Conservation (phyloP, 768 basidiomycete species). For the Leccinellum luteum region DNA sequence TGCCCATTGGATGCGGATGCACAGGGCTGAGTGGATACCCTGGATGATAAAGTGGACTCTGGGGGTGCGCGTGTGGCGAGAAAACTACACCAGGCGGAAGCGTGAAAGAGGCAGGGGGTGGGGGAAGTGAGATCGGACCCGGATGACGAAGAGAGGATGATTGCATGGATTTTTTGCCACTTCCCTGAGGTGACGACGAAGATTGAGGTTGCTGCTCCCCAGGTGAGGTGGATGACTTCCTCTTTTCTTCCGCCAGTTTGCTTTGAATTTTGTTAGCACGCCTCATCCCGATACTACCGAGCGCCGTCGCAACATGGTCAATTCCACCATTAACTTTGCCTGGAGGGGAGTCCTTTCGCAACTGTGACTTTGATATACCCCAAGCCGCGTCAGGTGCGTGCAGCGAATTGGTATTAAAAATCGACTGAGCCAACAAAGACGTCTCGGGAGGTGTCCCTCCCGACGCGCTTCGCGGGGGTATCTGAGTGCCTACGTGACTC, state of each 20-base stretch:
- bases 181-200: constrained; percentile 9
- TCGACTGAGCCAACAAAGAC: constrained; percentile 14
- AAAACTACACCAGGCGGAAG: constrained; percentile 38
- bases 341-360: constrained; percentile 8
- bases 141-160: constrained; percentile 53
- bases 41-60: constrained; percentile 41
- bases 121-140: constrained; percentile 68
- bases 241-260: constrained; percentile 26
- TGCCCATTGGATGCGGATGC: constrained; percentile 27
- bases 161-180: constrained; percentile 17
- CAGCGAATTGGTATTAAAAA: constrained; percentile 10
- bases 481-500: background rate
- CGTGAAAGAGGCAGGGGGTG: constrained; percentile 49
- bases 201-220: constrained; percentile 18
- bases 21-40: constrained; percentile 31
- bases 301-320: constrained; percentile 18
- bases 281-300: constrained; percentile 30
- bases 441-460: constrained; percentile 5
- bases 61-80: constrained; percentile 34
- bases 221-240: constrained; percentile 5
- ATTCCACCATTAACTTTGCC: constrained; percentile 17
- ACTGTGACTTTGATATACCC: constrained; percentile 14
- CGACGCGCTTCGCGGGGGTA: constrained; percentile 5
- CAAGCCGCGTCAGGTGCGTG: constrained; percentile 12
- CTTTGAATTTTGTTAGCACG: constrained; percentile 26